A percentile compares a stretch with the other conserved stretches of the same genome.
phyloP scores from a whole-genome alignment of 2,329 filamentous ascomycete genomes.

The Fusarium sp. region DNA sequence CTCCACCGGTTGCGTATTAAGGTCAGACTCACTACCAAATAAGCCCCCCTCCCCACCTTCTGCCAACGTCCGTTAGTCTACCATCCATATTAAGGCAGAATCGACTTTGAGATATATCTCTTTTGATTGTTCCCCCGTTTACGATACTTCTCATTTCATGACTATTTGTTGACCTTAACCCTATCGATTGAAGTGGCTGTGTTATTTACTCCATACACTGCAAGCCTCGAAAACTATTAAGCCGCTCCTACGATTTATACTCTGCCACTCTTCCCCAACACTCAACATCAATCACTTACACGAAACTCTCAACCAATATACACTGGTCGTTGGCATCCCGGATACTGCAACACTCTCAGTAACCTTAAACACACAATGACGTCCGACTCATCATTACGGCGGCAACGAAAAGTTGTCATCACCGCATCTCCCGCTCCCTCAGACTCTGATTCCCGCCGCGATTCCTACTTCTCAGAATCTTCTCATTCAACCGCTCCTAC shows the following conservation, averaged over 20 bases:
- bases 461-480: conserved; percentile 45
- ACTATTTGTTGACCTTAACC: conserved; percentile 5
- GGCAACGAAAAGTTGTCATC: conserved; percentile 43
- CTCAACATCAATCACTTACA: conserved; percentile 28
- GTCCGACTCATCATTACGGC: conserved; percentile 36
- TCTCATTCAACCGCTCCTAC: conserved; percentile 47
- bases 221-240: conserved; percentile 13
- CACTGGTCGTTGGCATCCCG: conserved; percentile 6
- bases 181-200: conserved; percentile 22
- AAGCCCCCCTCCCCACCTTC: conserved; percentile 44
- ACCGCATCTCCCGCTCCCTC: conserved; percentile 42
- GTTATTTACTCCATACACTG: conserved; percentile 18
- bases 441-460: conserved; percentile 43
- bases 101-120: conserved; percentile 41
- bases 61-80: conserved; percentile 38
- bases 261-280: conserved; percentile 9
- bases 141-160: conserved; percentile 1
- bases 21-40: conserved; percentile 43
- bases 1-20: conserved; percentile 46
- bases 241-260: conserved; percentile 10
- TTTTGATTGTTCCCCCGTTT: conserved; percentile 27
- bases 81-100: conserved; percentile 43
- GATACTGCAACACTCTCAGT: conserved; percentile 8
- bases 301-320: conserved; percentile 14
- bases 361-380: conserved; percentile 28